Evolutionary conservation across 1,284 basidiomycete species (phyloP).

Genomic region (Fomes fomentarius): DNA sequence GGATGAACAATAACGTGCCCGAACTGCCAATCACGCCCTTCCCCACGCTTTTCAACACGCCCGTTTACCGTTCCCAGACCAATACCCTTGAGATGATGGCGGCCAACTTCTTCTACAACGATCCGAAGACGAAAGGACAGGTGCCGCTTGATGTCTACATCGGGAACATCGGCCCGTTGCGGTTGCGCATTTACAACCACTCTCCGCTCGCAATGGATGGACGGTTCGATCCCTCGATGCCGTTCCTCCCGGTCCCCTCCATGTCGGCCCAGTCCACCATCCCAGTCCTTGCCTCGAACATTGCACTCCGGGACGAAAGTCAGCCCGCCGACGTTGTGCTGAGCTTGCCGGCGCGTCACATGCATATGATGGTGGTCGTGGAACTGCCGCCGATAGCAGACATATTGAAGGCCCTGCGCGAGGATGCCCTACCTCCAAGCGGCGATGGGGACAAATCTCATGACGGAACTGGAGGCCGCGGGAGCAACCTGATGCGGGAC

Average conservation of each 20-base stretch:
- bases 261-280: conserved; percentile 34
- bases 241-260: conserved; percentile 19
- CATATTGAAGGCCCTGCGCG: conserved; percentile 73
- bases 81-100: conserved; percentile 84
- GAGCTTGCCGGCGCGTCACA: conserved; percentile 38
- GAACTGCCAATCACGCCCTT: conserved; percentile 86
- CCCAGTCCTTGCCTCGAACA: conserved; percentile 14
- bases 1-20: conserved; percentile 74
- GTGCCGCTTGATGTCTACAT: conserved; percentile 87
- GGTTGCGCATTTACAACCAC: conserved; percentile 66
- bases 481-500: conserved; percentile 20
- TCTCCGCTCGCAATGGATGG: conserved; percentile 50
- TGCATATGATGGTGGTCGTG: conserved; percentile 76
- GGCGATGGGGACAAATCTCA: conserved; percentile 34
- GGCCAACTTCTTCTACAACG: conserved; percentile 81
- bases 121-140: conserved; percentile 63
- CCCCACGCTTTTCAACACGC: conserved; percentile 83
- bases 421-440: conserved; percentile 54
- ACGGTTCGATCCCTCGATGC: conserved; percentile 57
- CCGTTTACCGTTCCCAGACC: conserved; percentile 70
- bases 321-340: conserved; percentile 25
- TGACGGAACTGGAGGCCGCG: conserved; percentile 18
- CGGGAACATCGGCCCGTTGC: conserved; percentile 85
- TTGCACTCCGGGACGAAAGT: conserved; percentile 2
- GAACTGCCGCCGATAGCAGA: conserved; percentile 75